Percentiles rank a stretch among this genome's conserved stretches.
Evolutionary conservation across 306 rosid genomes (phyloP).

Genomic region (Elaeagnus macrophylla): DNA sequence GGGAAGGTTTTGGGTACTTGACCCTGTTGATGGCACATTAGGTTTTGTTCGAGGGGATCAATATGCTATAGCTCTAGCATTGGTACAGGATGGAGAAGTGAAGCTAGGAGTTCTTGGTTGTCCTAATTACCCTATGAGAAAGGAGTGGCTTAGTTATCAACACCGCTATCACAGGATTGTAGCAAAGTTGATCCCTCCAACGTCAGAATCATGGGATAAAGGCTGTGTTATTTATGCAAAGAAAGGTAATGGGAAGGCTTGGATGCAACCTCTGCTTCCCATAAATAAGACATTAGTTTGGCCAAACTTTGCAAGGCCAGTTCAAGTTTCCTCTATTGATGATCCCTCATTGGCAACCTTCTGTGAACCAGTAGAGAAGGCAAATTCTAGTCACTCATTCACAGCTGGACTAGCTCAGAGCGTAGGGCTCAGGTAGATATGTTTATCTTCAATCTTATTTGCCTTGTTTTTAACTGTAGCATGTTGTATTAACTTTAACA

Average conservation of each 20-base stretch:
- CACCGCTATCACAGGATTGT: slow-evolving; percentile 82
- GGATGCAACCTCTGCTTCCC: slow-evolving; percentile 86
- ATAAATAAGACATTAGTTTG: slow-evolving; percentile 46
- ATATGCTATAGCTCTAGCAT: slow-evolving; percentile 88
- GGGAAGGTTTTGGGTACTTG: slow-evolving; percentile 86
- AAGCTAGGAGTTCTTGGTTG: slow-evolving; percentile 93
- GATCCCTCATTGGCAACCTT: slow-evolving; percentile 84
- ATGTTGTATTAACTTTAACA: neutral
- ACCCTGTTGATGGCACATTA: slow-evolving; percentile 93
- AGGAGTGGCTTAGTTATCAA: slow-evolving; percentile 77
- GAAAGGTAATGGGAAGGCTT: slow-evolving; percentile 68
- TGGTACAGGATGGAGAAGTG: slow-evolving; percentile 80
- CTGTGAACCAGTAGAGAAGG: slow-evolving; percentile 96
- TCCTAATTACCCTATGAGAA: slow-evolving; percentile 96
- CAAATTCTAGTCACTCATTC: slow-evolving; percentile 93
- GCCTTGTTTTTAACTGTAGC: neutral
- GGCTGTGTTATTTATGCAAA: slow-evolving; percentile 84
- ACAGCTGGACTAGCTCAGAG: slow-evolving; percentile 90
- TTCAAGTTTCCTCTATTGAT: slow-evolving; percentile 66
- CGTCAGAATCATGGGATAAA: slow-evolving; percentile 84
- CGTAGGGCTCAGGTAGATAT: slow-evolving; percentile 77
- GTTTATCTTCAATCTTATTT: slow-evolving; percentile 16
- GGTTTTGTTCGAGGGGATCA: slow-evolving; percentile 94
- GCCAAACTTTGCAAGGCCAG: slow-evolving; percentile 72
- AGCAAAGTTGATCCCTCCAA: slow-evolving; percentile 55